Percentiles rank a stretch among this genome's conserved stretches.
phyloP scores from a whole-genome alignment of 2,329 filamentous ascomycete species.

The Botrytis byssoidea region DNA sequence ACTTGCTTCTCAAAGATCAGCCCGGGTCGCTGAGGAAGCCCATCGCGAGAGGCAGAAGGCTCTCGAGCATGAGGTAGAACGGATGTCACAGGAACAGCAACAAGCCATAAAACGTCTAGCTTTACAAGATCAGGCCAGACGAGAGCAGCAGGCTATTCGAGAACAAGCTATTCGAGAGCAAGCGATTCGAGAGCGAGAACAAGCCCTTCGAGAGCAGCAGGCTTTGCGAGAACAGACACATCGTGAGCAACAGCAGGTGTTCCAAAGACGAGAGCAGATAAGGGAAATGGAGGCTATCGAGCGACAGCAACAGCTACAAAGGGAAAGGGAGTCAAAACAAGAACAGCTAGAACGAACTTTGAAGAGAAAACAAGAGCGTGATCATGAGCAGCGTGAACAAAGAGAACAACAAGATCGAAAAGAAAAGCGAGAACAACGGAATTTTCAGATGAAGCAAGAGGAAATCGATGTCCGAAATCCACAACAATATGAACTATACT shows the following conservation, averaged over 20 bases:
- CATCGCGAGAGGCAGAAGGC: slow-evolving; percentile 2
- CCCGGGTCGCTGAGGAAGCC: slow-evolving; percentile 11
- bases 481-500: slow-evolving; percentile 40
- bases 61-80: slow-evolving; percentile 8
- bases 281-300: slow-evolving; percentile 12
- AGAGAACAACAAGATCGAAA: slow-evolving; percentile 21
- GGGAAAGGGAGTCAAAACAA: slow-evolving; percentile 4
- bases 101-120: slow-evolving; percentile 21
- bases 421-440: slow-evolving; percentile 30
- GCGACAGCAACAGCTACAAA: background rate
- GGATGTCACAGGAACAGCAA: slow-evolving; percentile 12
- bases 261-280: background rate
- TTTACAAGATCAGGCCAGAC: slow-evolving; percentile 17
- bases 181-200: background rate
- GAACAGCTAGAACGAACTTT: slow-evolving; percentile 10
- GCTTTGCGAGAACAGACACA: background rate
- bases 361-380: slow-evolving; percentile 22
- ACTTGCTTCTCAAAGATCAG: slow-evolving; percentile 1
- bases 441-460: slow-evolving; percentile 38
- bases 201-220: slow-evolving; percentile 5
- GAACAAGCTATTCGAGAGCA: slow-evolving; percentile 8
- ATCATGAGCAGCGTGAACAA: slow-evolving; percentile 21
- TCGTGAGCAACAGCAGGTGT: slow-evolving; percentile 3
- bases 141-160: slow-evolving; percentile 2
- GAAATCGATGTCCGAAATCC: slow-evolving; percentile 35